These are phyloP conservation scores for Trifolium dubium DNA, from an alignment of 306 rosid genomes.

Conservation along the genomic window DNA sequence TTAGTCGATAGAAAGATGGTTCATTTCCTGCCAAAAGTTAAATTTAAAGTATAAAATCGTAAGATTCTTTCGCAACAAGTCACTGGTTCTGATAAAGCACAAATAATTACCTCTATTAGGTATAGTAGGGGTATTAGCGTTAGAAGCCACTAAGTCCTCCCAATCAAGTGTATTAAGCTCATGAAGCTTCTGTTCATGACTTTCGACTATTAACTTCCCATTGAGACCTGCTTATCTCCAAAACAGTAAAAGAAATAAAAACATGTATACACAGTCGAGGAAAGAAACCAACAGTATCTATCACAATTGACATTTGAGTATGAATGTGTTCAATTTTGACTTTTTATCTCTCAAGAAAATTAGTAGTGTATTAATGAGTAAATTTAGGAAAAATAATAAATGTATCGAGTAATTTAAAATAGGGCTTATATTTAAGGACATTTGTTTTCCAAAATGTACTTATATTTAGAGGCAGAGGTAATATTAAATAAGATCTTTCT, in stretches of 20 bases:
- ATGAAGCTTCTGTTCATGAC: conserved; percentile 68
- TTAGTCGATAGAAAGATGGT: conserved; percentile 54
- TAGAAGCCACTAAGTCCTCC: conserved; percentile 81
- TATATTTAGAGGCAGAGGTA: too few species aligned
- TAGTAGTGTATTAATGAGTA: too few species aligned
- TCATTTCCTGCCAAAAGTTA: conserved; percentile 53
- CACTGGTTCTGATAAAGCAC: conserved; percentile 41
- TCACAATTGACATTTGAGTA: not conserved
- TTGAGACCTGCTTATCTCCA: conserved; percentile 56
- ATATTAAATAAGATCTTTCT: conserved; percentile 40
- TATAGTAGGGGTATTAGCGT: conserved; percentile 49
- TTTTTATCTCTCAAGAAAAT: too few species aligned
- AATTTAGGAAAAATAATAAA: too few species aligned
- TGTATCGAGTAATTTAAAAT: too few species aligned
- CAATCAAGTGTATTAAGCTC: conserved; percentile 97
- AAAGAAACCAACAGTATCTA: conserved; percentile 30
- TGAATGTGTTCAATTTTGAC: not conserved
- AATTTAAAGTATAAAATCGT: conserved; percentile 20
- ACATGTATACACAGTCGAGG: conserved; percentile 33
- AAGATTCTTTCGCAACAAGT: conserved; percentile 39
- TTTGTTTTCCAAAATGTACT: too few species aligned
- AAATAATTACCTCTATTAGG: conserved; percentile 65
- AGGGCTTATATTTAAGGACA: too few species aligned
- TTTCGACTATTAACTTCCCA: conserved; percentile 51
- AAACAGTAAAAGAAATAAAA: conserved; percentile 41